These are phyloP conservation scores for Solanum neorickii DNA, from an alignment of 257 asterid genomes.

Conservation along the genomic window DNA sequence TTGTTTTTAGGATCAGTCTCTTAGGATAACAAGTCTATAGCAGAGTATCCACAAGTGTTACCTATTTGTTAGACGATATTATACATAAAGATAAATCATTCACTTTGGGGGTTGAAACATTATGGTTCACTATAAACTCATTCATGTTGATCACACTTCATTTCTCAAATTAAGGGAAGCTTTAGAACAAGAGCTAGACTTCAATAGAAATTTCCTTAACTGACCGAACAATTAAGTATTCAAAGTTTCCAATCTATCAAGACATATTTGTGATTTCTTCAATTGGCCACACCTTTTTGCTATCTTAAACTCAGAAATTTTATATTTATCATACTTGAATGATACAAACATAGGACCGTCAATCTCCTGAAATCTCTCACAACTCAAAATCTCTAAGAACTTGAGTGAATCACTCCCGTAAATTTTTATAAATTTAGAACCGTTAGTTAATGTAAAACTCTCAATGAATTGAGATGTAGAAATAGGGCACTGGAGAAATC, in stretches of 20 bases:
- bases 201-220: neutral
- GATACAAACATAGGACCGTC: neutral
- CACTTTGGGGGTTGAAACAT: neutral
- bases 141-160: neutral
- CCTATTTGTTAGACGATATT: neutral
- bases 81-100: neutral
- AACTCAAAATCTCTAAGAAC: neutral
- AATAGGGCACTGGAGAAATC: neutral
- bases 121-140: neutral
- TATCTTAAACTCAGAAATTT: neutral
- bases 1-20: neutral
- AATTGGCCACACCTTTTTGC: neutral
- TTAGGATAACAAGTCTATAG: neutral
- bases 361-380: neutral
- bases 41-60: neutral
- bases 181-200: neutral
- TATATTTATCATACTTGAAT: neutral
- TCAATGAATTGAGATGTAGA: neutral
- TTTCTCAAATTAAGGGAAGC: neutral
- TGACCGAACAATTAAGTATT: neutral
- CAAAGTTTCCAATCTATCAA: neutral
- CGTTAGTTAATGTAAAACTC: neutral
- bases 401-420: neutral
- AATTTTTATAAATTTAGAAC: neutral
- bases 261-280: neutral